phyloP scores from a whole-genome alignment of 1,284 basidiomycete genomes.

The Gymnopus androsaceus region DNA sequence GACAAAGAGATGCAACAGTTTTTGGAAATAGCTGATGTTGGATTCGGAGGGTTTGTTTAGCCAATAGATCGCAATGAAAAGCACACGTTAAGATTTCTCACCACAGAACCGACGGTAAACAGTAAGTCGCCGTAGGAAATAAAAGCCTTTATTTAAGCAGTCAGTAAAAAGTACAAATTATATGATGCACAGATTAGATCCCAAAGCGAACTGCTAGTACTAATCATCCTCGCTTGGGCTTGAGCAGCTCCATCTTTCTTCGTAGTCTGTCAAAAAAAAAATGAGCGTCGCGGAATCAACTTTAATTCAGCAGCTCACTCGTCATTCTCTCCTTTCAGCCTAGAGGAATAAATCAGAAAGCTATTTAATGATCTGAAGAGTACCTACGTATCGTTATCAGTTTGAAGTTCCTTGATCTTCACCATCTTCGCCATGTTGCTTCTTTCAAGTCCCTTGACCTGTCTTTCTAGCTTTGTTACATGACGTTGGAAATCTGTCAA shows the following conservation, averaged over 20 bases:
- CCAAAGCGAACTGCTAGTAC: too few relatives aligned
- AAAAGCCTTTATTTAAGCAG: too few relatives aligned
- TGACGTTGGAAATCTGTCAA: conserved; percentile 29
- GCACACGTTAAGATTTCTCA: too few relatives aligned
- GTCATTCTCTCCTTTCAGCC: conserved; percentile 7
- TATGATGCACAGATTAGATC: too few relatives aligned
- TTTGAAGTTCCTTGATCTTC: conserved; percentile 37
- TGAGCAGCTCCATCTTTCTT: background rate
- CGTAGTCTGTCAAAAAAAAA: background rate
- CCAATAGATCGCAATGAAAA: too few relatives aligned
- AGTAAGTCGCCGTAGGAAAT: too few relatives aligned
- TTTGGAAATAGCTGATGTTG: too few relatives aligned
- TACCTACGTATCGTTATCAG: conserved; percentile 32
- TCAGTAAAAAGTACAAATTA: too few relatives aligned
- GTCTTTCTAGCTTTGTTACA: conserved; percentile 43
- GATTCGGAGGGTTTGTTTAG: too few relatives aligned
- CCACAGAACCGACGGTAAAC: too few relatives aligned
- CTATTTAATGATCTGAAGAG: background rate
- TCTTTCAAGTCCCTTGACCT: conserved; percentile 36
- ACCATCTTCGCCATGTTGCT: conserved; percentile 39
- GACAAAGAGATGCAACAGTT: too few relatives aligned
- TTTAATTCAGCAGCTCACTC: background rate
- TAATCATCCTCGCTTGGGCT: too few relatives aligned
- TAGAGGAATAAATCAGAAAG: background rate
- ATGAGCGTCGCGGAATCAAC: background rate